These are phyloP conservation scores for Solanum verrucosum DNA, from an alignment of 257 asterid genomes.

Conservation along the genomic window DNA sequence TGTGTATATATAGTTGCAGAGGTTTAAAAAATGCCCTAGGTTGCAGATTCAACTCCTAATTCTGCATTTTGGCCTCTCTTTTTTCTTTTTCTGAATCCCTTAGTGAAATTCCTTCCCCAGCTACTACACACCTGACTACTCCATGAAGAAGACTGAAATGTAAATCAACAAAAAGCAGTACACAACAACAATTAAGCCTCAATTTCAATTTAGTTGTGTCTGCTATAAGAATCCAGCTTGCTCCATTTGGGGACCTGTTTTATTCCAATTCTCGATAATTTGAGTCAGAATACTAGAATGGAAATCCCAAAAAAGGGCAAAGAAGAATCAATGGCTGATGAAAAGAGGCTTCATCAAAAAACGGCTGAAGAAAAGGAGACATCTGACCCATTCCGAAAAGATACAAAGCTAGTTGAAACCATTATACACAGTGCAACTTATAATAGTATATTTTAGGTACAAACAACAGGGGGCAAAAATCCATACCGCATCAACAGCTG, in stretches of 20 bases:
- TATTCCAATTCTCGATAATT: not conserved
- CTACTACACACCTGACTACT: not conserved
- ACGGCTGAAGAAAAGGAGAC: not conserved
- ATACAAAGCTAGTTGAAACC: not conserved
- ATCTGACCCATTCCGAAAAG: not conserved
- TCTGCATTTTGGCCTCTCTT: not conserved
- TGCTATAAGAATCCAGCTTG: not conserved
- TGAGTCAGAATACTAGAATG: not conserved
- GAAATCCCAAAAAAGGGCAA: not conserved
- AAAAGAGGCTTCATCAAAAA: not conserved
- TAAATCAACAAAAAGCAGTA: not conserved
- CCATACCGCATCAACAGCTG: constrained; percentile 68
- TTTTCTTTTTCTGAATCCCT: not conserved
- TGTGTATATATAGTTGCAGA: not conserved
- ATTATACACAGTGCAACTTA: not conserved
- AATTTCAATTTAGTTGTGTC: not conserved
- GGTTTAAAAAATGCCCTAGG: not conserved
- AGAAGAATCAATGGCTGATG: not conserved
- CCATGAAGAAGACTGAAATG: not conserved
- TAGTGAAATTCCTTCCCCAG: not conserved
- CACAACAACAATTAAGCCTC: not conserved
- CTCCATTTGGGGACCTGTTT: not conserved
- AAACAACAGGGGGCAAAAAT: not conserved
- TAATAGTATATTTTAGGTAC: not conserved
- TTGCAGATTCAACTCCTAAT: not conserved